These are phyloP conservation scores for Podochytrium sp. DNA, from an alignment of 192 early-diverging fungal species.

Conservation along the genomic window DNA sequence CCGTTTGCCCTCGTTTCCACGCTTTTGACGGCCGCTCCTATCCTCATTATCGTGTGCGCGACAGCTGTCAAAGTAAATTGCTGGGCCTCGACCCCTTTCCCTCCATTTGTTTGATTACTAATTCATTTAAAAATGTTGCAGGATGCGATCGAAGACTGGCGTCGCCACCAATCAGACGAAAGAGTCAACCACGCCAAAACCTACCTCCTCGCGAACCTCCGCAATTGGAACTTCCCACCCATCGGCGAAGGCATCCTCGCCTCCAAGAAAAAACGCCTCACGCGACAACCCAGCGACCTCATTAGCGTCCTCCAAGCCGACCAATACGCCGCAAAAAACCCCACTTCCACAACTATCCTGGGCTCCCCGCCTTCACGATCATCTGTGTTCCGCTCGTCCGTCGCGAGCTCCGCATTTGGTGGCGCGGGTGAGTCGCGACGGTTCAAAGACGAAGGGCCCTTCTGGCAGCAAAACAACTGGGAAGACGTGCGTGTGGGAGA, in stretches of 20 bases:
- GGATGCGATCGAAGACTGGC: conserved; percentile 88
- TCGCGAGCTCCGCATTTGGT: background rate
- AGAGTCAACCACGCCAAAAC: conserved; percentile 78
- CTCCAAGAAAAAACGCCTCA: background rate
- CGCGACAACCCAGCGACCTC: conserved; percentile 11
- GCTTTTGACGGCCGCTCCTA: conserved; percentile 49
- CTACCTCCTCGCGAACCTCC: conserved; percentile 61
- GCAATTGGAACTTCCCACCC: conserved; percentile 59
- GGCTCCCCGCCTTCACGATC: background rate
- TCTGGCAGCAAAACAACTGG: conserved; percentile 48
- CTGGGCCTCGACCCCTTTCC: background rate
- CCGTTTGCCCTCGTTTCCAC: conserved; percentile 61
- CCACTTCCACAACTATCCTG: background rate
- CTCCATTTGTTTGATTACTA: conserved; percentile 2
- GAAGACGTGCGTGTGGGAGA: conserved; percentile 76
- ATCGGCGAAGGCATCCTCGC: background rate
- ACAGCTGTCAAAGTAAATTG: conserved; percentile 50
- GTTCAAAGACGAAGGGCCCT: conserved; percentile 15
- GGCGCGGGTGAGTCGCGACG: background rate
- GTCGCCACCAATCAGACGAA: conserved; percentile 81
- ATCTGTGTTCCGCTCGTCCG: background rate
- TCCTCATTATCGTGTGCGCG: conserved; percentile 51
- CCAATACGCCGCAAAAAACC: background rate
- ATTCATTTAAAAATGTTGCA: conserved; percentile 30
- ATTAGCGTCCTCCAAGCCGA: background rate